phyloP scores from a whole-genome alignment of 495 filamentous ascomycete species.

The Aspergillus indologenus region DNA sequence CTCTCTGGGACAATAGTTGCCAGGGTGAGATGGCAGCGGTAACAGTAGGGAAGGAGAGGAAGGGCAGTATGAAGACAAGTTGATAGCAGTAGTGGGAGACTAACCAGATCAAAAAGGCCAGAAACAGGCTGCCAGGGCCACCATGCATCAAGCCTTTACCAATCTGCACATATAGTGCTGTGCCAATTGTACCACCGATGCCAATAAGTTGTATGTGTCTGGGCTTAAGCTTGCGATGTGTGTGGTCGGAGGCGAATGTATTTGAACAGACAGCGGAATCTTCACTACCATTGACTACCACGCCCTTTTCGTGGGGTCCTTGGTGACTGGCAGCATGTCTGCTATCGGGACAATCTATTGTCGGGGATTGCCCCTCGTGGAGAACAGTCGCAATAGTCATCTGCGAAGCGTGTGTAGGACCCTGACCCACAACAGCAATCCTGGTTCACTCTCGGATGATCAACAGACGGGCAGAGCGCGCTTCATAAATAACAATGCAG shows the following conservation, averaged over 20 bases:
- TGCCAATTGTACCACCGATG: slow-evolving; percentile 77
- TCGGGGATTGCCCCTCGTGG: slow-evolving; percentile 13
- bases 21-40: background rate
- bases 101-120: slow-evolving; percentile 59
- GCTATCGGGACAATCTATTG: slow-evolving; percentile 16
- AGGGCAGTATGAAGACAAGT: background rate
- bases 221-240: slow-evolving; percentile 58
- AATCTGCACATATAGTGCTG: slow-evolving; percentile 75
- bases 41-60: background rate
- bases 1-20: no score
- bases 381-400: slow-evolving; percentile 2
- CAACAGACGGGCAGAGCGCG: background rate
- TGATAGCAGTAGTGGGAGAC: slow-evolving; percentile 13
- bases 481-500: background rate
- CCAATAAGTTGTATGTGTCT: slow-evolving; percentile 73
- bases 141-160: slow-evolving; percentile 64
- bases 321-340: slow-evolving; percentile 10
- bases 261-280: slow-evolving; percentile 29
- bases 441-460: background rate
- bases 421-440: background rate
- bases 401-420: background rate
- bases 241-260: slow-evolving; percentile 40
- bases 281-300: slow-evolving; percentile 17
- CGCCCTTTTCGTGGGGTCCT: slow-evolving; percentile 20
- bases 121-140: slow-evolving; percentile 71